Conservation (phyloP, 2,329 filamentous ascomycete genomes). For the Mollisiaceae sp. region DNA sequence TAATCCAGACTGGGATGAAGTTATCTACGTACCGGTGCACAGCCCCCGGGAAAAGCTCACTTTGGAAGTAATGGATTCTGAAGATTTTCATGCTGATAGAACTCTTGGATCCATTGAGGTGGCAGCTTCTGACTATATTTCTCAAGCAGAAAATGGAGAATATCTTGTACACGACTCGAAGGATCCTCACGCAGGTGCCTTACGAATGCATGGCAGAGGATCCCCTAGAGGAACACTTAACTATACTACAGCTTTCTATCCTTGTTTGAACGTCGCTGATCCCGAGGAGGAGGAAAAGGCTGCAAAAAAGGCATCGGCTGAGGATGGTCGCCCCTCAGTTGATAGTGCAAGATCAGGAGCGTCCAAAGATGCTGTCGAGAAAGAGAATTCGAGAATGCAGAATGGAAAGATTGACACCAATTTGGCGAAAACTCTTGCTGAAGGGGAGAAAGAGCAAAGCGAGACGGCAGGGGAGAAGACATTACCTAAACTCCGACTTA, state of each 20-base stretch:
- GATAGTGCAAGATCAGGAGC: constrained; percentile 27
- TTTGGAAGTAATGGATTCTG: constrained; percentile 95
- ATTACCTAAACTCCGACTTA: constrained; percentile 78
- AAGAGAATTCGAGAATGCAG: constrained; percentile 49
- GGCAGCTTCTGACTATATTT: constrained; percentile 77
- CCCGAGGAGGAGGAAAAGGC: constrained; percentile 79
- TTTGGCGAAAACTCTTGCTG: constrained; percentile 37
- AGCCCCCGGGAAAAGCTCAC: constrained; percentile 81
- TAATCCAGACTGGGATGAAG: constrained; percentile 93
- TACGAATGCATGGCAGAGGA: constrained; percentile 76
- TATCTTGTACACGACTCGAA: constrained; percentile 82
- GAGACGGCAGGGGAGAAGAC: constrained; percentile 52
- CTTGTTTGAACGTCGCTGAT: constrained; percentile 84
- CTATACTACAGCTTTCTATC: constrained; percentile 89
- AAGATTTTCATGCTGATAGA: constrained; percentile 89
- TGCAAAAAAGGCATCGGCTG: constrained; percentile 44
- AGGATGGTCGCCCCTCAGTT: constrained; percentile 36
- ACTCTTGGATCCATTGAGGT: constrained; percentile 83
- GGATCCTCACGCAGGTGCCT: constrained; percentile 65
- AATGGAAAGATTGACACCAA: constrained; percentile 34
- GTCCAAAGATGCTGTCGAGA: constrained; percentile 32
- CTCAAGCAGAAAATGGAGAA: constrained; percentile 78
- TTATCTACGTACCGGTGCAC: constrained; percentile 92
- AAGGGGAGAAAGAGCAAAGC: constrained; percentile 50
- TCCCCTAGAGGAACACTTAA: constrained; percentile 78